phyloP scores from a whole-genome alignment of 139 green algal genomes.

The Coelastrella sp. region DNA sequence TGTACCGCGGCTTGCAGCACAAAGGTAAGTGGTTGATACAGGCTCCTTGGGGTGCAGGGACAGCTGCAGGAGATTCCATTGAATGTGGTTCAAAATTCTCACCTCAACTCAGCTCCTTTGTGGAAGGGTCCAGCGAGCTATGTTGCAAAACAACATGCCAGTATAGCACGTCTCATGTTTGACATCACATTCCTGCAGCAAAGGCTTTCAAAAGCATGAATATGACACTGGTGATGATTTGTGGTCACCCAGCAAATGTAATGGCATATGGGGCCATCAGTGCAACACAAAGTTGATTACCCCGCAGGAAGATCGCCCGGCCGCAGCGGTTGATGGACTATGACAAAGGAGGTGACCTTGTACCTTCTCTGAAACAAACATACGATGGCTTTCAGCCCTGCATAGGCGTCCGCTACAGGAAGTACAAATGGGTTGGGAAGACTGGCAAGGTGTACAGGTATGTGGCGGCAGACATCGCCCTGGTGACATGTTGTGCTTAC shows the following conservation, averaged over 20 bases:
- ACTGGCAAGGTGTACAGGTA: constrained; percentile 32
- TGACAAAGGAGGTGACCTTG: background rate
- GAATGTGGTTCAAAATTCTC: too few species aligned
- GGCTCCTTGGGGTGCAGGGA: background rate
- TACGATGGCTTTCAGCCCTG: constrained; percentile 10
- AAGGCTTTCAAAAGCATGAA: too few species aligned
- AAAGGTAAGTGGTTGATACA: background rate
- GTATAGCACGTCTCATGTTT: too few species aligned
- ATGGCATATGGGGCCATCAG: too few species aligned
- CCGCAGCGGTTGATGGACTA: constrained; percentile 40
- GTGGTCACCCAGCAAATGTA: too few species aligned
- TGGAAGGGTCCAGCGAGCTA: too few species aligned
- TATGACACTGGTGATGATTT: too few species aligned
- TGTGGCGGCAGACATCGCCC: background rate
- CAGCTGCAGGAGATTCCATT: background rate
- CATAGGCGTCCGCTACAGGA: constrained; percentile 23
- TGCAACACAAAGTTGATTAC: background rate
- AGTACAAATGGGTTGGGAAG: constrained; percentile 44
- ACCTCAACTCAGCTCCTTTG: too few species aligned
- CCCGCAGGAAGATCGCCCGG: background rate
- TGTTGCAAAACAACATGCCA: too few species aligned
- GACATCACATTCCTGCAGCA: too few species aligned
- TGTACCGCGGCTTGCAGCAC: background rate
- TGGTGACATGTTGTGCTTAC: too few species aligned
- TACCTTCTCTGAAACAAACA: background rate